These are phyloP conservation scores for Annulohypoxylon truncatum DNA, from an alignment of 2,329 filamentous ascomycete genomes.

Conservation along the genomic window DNA sequence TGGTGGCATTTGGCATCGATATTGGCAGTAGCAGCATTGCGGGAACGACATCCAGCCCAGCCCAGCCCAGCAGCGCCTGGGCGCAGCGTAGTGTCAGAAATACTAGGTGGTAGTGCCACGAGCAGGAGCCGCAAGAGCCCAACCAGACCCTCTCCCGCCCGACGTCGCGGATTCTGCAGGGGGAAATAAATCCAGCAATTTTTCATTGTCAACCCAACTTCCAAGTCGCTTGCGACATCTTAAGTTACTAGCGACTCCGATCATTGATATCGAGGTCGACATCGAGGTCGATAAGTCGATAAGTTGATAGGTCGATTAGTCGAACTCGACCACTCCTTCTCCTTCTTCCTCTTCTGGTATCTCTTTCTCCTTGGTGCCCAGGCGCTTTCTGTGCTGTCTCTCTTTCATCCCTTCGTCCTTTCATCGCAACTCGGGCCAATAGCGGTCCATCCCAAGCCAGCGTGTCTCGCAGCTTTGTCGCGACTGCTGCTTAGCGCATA, in stretches of 20 bases:
- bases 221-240: constrained; percentile 25
- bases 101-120: constrained; percentile 2
- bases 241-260: constrained; percentile 2
- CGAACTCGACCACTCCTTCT: background rate
- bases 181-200: constrained; percentile 1
- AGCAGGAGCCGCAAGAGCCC: constrained; percentile 33
- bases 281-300: background rate
- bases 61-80: background rate
- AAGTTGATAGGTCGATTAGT: constrained; percentile 5
- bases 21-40: background rate
- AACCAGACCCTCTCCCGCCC: constrained; percentile 37
- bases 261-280: constrained; percentile 12
- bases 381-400: background rate
- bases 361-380: background rate
- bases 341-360: background rate
- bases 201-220: constrained; percentile 18
- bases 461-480: constrained; percentile 32
- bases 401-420: constrained; percentile 17
- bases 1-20: background rate
- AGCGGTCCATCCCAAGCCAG: constrained; percentile 23
- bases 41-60: background rate
- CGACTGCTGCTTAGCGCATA: constrained; percentile 32
- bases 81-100: background rate
- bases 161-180: constrained; percentile 36
- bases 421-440: constrained; percentile 25